phyloP scores from a whole-genome alignment of 192 early-diverging fungal genomes.

The Paraglomus brasilianum region DNA sequence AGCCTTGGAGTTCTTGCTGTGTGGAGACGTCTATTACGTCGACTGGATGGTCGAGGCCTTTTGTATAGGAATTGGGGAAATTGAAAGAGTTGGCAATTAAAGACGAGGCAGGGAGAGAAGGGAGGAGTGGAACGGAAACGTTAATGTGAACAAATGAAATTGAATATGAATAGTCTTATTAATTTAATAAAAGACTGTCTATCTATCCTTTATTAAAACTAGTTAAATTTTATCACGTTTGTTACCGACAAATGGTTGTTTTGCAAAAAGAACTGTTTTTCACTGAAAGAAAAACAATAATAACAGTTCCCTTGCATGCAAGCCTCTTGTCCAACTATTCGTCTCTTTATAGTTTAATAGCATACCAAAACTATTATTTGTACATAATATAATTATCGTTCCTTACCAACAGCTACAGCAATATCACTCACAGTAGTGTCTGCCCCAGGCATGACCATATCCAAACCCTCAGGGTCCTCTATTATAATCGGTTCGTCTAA shows the following conservation, averaged over 20 bases:
- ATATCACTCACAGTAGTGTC: constrained; percentile 62
- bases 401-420: constrained; percentile 48
- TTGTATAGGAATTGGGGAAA: neutral
- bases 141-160: neutral
- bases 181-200: too few relatives aligned
- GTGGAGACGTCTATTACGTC: constrained; percentile 90
- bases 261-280: too few relatives aligned
- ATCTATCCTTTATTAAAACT: too few relatives aligned
- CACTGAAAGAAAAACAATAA: too few relatives aligned
- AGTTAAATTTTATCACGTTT: too few relatives aligned
- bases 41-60: constrained; percentile 64
- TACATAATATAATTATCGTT: neutral
- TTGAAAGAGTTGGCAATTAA: too few relatives aligned
- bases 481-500: constrained; percentile 77
- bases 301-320: neutral
- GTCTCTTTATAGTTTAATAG: constrained; percentile 40
- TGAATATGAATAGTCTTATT: too few relatives aligned
- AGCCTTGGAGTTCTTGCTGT: constrained; percentile 72
- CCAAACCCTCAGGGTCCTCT: constrained; percentile 61
- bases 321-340: constrained; percentile 41
- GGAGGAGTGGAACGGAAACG: neutral
- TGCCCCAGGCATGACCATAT: constrained; percentile 74
- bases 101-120: too few relatives aligned
- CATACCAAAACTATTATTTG: neutral
- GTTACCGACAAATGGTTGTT: too few relatives aligned